Conservation (phyloP, 768 basidiomycete species). For the Rhodotorula taiwanensis region DNA sequence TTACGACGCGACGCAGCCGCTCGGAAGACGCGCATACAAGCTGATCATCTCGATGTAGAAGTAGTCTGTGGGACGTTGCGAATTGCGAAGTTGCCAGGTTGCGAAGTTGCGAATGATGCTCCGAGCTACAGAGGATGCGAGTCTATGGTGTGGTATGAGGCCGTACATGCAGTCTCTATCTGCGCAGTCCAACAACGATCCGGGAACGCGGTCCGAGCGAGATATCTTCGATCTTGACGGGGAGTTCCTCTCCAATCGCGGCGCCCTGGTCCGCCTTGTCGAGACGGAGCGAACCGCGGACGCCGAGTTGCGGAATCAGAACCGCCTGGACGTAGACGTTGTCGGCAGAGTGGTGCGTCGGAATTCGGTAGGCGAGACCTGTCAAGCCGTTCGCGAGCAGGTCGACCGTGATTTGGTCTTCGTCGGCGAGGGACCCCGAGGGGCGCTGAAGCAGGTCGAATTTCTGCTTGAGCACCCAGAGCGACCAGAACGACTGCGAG, state of each 20-base stretch:
- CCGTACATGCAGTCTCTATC: no score
- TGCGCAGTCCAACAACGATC: constrained; percentile 6
- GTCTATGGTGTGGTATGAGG: no score
- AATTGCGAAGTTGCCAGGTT: no score
- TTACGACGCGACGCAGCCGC: no score
- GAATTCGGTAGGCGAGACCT: constrained; percentile 13
- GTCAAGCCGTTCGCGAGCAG: constrained; percentile 13
- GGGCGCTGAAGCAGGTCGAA: constrained; percentile 2
- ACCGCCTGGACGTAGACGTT: constrained; percentile 23
- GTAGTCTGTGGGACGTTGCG: no score
- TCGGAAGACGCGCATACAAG: no score
- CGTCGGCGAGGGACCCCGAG: not conserved
- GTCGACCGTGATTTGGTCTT: constrained; percentile 10
- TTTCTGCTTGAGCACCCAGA: constrained; percentile 33
- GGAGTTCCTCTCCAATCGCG: constrained; percentile 8
- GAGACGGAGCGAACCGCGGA: constrained; percentile 12
- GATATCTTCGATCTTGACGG: constrained; percentile 14
- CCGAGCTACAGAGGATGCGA: no score
- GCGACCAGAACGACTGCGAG: constrained; percentile 33
- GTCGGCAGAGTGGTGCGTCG: constrained; percentile 10
- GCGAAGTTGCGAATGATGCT: no score
- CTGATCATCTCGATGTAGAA: no score
- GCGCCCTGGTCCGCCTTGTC: constrained; percentile 3
- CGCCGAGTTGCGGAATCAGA: constrained; percentile 21
- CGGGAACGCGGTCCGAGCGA: constrained; percentile 4